Conservation (phyloP, 345 rosid species). For the Kernera saxatilis region DNA sequence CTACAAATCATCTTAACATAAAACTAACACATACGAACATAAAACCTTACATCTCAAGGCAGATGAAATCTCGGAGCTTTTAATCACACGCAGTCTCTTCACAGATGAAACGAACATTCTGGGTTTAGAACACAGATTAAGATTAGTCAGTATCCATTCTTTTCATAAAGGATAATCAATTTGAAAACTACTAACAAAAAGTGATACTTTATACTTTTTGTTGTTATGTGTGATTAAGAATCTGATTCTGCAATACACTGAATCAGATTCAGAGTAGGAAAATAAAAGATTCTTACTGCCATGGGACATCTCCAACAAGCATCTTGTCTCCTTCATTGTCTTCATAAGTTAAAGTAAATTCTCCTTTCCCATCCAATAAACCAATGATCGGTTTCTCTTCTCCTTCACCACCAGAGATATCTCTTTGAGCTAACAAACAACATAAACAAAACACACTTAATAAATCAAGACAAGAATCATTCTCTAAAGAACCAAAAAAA, state of each 20-base stretch:
- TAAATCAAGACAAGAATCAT: background rate
- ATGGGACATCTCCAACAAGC: constrained; percentile 99
- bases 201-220: background rate
- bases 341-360: constrained; percentile 93
- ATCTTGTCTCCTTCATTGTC: constrained; percentile 99
- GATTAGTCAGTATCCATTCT: constrained; percentile 5
- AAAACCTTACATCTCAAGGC: constrained; percentile 28
- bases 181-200: background rate
- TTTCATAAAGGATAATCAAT: background rate
- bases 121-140: constrained; percentile 25
- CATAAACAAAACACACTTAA: background rate
- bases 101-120: constrained; percentile 92
- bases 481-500: background rate
- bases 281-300: constrained; percentile 81
- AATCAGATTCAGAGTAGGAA: constrained; percentile 31
- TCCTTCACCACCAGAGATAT: constrained; percentile 53
- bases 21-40: background rate
- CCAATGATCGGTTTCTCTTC: constrained; percentile 69
- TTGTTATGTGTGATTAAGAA: constrained; percentile 25
- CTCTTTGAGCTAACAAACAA: constrained; percentile 63
- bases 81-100: constrained; percentile 91
- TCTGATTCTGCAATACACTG: constrained; percentile 32
- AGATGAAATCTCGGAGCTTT: constrained; percentile 66
- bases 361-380: constrained; percentile 76
- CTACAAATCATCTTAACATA: constrained; percentile 1